Evolutionary conservation across 2,329 filamentous ascomycete species (phyloP).

Genomic region (Claviceps fusiformis): DNA sequence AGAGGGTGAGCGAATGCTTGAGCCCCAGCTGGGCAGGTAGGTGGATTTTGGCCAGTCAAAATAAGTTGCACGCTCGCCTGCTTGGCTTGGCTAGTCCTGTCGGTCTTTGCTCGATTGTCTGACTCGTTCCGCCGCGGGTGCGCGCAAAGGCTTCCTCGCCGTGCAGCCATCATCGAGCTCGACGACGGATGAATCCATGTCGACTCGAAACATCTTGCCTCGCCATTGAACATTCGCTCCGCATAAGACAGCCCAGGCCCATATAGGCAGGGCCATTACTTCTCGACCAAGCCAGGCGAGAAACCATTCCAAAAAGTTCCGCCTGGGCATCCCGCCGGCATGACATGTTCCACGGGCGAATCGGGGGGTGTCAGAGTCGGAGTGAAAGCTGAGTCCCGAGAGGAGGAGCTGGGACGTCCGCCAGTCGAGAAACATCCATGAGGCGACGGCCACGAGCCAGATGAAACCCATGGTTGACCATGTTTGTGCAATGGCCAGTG

Average conservation of each 20-base stretch:
- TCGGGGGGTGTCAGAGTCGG: conserved; percentile 57
- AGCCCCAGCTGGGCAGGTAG: too few species aligned
- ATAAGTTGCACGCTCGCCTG: not conserved
- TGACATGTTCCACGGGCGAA: conserved; percentile 46
- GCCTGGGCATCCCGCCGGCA: conserved; percentile 26
- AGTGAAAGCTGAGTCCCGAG: conserved; percentile 53
- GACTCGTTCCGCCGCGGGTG: conserved; percentile 11
- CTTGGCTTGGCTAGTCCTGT: conserved; percentile 8
- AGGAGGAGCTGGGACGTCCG: conserved; percentile 62
- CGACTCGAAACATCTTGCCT: conserved; percentile 68
- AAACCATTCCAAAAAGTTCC: conserved; percentile 59
- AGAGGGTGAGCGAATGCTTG: too few species aligned
- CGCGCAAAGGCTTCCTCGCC: conserved; percentile 5
- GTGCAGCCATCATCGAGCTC: conserved; percentile 14
- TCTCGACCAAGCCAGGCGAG: conserved; percentile 78
- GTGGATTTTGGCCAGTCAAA: too few species aligned
- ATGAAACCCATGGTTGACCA: conserved; percentile 52
- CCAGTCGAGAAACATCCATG: conserved; percentile 69
- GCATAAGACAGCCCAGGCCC: conserved; percentile 80
- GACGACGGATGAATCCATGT: conserved; percentile 68
- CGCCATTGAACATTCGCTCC: conserved; percentile 81
- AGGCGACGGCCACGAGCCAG: conserved; percentile 51
- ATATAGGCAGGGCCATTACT: conserved; percentile 70
- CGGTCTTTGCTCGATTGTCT: conserved; percentile 14
- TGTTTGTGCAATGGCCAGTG: conserved; percentile 42